Percentiles rank a stretch among this genome's conserved stretches.
These are phyloP conservation scores for Penicillium fimorum DNA, from an alignment of 495 filamentous ascomycete species.

Conservation along the genomic window DNA sequence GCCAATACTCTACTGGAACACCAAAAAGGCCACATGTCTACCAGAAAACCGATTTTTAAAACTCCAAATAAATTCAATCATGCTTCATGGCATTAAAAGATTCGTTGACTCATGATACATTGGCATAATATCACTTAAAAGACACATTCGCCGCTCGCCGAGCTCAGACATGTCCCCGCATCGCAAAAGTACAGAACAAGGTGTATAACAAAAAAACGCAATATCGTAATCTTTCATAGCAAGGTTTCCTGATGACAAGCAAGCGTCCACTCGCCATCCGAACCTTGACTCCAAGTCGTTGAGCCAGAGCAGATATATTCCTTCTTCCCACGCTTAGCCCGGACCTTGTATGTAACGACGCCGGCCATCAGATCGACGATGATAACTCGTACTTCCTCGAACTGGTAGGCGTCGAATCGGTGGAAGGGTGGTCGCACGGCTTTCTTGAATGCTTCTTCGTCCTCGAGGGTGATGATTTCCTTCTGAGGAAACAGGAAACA, in stretches of 20 bases:
- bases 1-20: background rate
- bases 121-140: constrained; percentile 16
- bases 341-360: constrained; percentile 38
- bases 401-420: constrained; percentile 42
- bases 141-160: constrained; percentile 9
- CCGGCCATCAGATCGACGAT: constrained; percentile 50
- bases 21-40: background rate
- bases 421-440: constrained; percentile 41
- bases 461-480: constrained; percentile 36
- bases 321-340: constrained; percentile 27
- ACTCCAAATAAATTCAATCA: constrained; percentile 3
- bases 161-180: background rate
- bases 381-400: constrained; percentile 40
- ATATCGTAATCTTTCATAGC: constrained; percentile 13
- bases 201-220: background rate
- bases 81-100: constrained; percentile 8
- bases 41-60: background rate
- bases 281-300: constrained; percentile 46
- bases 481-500: constrained; percentile 43
- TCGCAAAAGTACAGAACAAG: background rate
- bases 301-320: constrained; percentile 36
- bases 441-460: constrained; percentile 25
- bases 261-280: constrained; percentile 47
- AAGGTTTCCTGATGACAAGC: constrained; percentile 41
- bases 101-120: constrained; percentile 22